These are phyloP conservation scores for Coleophoma eucalyptorum DNA, from an alignment of 2,329 filamentous ascomycete genomes.

Conservation along the genomic window DNA sequence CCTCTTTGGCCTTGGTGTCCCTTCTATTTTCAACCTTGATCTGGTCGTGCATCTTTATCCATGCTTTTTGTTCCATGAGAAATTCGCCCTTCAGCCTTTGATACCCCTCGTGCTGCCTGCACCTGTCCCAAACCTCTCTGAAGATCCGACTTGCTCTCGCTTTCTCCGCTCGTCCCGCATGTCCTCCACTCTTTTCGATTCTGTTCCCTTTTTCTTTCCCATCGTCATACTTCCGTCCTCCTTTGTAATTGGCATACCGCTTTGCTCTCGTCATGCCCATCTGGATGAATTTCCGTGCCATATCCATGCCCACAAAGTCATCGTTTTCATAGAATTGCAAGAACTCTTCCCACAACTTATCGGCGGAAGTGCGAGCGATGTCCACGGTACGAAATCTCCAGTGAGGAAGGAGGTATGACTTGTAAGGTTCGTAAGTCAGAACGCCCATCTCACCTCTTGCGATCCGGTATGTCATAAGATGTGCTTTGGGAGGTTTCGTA, in stretches of 20 bases:
- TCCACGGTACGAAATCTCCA: constrained; percentile 55
- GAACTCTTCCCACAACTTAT: constrained; percentile 45
- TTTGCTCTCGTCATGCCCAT: constrained; percentile 63
- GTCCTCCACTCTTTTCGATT: constrained; percentile 33
- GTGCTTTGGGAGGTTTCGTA: constrained; percentile 18
- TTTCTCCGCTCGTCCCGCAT: constrained; percentile 46
- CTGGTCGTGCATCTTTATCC: constrained; percentile 6
- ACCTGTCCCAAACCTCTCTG: constrained; percentile 42
- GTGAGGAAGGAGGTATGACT: constrained; percentile 51
- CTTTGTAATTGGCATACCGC: constrained; percentile 52
- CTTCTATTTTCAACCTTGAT: background rate
- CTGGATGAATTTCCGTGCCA: constrained; percentile 60
- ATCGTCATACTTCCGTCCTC: constrained; percentile 48
- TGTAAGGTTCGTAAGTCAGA: constrained; percentile 61
- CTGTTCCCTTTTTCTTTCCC: constrained; percentile 26
- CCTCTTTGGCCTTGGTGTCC: background rate
- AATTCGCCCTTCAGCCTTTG: constrained; percentile 39
- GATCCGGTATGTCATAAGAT: constrained; percentile 50
- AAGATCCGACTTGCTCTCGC: constrained; percentile 44
- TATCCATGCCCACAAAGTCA: constrained; percentile 63
- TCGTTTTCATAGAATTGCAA: constrained; percentile 41
- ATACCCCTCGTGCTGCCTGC: constrained; percentile 40
- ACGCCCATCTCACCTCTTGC: constrained; percentile 58
- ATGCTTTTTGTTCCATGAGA: constrained; percentile 36
- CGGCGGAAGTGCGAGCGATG: constrained; percentile 46